Evolutionary conservation across 768 basidiomycete genomes (phyloP).

Genomic region (Naganishia vishniacii): DNA sequence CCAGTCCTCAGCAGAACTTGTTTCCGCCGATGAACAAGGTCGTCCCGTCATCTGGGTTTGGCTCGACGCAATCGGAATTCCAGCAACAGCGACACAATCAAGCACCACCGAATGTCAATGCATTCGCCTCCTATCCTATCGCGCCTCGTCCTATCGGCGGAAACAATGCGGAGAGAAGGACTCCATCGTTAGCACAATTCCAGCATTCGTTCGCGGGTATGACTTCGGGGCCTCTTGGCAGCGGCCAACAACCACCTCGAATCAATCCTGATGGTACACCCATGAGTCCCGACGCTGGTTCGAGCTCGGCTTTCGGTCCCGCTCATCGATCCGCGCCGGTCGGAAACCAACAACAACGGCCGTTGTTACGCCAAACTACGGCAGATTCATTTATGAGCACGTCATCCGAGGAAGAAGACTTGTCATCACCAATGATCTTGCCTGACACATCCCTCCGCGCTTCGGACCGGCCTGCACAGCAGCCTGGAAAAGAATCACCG

Average conservation of each 20-base stretch:
- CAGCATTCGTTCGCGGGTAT: constrained; percentile 14
- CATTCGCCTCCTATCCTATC: neutral
- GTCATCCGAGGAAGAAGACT: constrained; percentile 29
- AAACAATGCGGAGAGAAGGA: neutral
- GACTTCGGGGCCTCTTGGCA: constrained; percentile 6
- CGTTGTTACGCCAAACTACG: constrained; percentile 19
- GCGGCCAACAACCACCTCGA: constrained; percentile 5
- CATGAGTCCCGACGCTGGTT: neutral
- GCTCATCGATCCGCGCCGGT: neutral
- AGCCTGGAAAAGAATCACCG: constrained; percentile 14
- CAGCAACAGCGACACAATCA: neutral
- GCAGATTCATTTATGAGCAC: constrained; percentile 28
- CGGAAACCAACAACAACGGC: constrained; percentile 16
- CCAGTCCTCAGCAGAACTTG: neutral
- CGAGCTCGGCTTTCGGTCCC: neutral
- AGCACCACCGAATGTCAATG: constrained; percentile 1
- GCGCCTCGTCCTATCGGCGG: neutral
- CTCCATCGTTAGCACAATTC: neutral
- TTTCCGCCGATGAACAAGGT: constrained; percentile 18
- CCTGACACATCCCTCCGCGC: constrained; percentile 27
- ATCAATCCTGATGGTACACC: constrained; percentile 10
- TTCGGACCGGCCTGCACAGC: constrained; percentile 11
- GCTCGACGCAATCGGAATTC: neutral
- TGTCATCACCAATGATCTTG: constrained; percentile 29
- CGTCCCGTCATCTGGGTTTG: neutral